Percentiles rank a stretch among this genome's conserved stretches.
Evolutionary conservation across 306 rosid genomes (phyloP).

Genomic region (Vicia faba): DNA sequence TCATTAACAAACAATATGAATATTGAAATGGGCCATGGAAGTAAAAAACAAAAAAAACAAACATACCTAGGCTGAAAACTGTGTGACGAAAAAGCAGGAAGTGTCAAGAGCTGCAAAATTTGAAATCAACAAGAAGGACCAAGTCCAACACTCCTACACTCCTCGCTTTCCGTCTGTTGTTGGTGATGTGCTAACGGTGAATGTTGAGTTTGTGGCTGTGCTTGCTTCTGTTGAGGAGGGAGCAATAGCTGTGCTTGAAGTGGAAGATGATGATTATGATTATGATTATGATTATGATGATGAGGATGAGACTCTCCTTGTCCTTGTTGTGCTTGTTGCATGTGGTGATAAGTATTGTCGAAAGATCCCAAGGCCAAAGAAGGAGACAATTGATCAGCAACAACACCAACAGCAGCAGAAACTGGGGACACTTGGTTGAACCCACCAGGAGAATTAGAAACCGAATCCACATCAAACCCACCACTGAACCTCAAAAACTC

Average conservation of each 20-base stretch:
- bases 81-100: conserved; percentile 39
- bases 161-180: conserved; percentile 57
- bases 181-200: conserved; percentile 42
- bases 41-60: background rate
- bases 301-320: conserved; percentile 40
- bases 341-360: conserved; percentile 57
- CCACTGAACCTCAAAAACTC: conserved; percentile 58
- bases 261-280: conserved; percentile 41
- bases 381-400: conserved; percentile 50
- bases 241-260: conserved; percentile 70
- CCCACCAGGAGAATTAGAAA: conserved; percentile 46
- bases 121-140: conserved; percentile 64
- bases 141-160: conserved; percentile 65
- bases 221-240: conserved; percentile 56
- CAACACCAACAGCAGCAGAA: conserved; percentile 5
- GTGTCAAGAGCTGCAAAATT: conserved; percentile 35
- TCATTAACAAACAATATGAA: background rate
- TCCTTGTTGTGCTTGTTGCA: conserved; percentile 52
- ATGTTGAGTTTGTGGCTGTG: conserved; percentile 47
- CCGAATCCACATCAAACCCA: conserved; percentile 64
- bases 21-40: conserved; percentile 1
- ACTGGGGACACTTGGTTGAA: conserved; percentile 50
- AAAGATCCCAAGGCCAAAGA: conserved; percentile 73
- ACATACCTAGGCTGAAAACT: conserved; percentile 56
- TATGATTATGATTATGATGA: conserved; percentile 35